These are phyloP conservation scores for Coemansia sp. DNA, from an alignment of 371 early-diverging fungal genomes.

Conservation along the genomic window DNA sequence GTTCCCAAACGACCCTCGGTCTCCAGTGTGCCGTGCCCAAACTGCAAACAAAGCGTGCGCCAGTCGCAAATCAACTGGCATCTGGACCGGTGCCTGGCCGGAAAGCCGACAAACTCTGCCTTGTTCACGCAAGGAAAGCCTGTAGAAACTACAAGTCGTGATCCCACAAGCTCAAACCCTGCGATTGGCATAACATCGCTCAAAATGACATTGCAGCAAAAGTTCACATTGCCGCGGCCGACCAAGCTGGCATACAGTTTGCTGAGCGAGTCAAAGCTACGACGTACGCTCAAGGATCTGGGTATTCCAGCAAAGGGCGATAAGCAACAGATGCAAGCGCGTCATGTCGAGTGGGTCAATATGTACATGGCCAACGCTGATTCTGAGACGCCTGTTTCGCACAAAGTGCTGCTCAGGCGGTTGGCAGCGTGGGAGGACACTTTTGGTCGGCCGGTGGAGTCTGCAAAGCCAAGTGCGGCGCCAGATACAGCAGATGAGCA, in stretches of 20 bases:
- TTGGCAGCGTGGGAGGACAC: constrained; percentile 56
- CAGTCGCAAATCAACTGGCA: constrained; percentile 42
- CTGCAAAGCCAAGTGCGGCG: constrained; percentile 3
- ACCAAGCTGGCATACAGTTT: constrained; percentile 51
- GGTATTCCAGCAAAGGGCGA: constrained; percentile 61
- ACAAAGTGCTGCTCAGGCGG: constrained; percentile 42
- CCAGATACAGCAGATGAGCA: constrained; percentile 29
- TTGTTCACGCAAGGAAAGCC: too few species aligned
- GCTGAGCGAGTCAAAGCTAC: constrained; percentile 51
- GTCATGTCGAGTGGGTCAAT: constrained; percentile 63
- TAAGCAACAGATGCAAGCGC: constrained; percentile 56
- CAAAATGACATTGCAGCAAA: neutral
- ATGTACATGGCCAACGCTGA: constrained; percentile 66
- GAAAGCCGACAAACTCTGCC: neutral
- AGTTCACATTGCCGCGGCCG: constrained; percentile 36
- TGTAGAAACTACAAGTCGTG: neutral
- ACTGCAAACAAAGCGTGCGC: constrained; percentile 25
- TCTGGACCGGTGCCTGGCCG: constrained; percentile 41
- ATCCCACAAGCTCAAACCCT: neutral
- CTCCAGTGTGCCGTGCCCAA: constrained; percentile 34
- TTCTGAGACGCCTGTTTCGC: constrained; percentile 54
- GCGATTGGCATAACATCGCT: too few species aligned
- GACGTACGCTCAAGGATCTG: constrained; percentile 53
- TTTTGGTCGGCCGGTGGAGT: constrained; percentile 21
- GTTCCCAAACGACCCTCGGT: neutral